Evolutionary conservation across 441 rosid species (phyloP).

Genomic region (Pelargonium australe): DNA sequence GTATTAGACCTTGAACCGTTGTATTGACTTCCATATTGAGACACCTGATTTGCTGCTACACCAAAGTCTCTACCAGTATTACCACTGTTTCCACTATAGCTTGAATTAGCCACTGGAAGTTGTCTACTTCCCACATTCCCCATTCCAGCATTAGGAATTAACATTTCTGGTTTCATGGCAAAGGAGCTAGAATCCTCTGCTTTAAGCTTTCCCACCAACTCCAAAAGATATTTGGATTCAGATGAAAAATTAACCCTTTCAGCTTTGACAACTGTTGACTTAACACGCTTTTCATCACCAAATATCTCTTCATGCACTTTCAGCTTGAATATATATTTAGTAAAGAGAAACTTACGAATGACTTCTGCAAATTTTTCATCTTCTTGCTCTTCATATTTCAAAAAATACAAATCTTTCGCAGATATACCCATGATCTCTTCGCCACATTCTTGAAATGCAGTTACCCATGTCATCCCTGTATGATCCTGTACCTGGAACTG

Average conservation of each 20-base stretch:
- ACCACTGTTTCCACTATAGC: conserved; percentile 15
- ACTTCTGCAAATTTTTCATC: conserved; percentile 63
- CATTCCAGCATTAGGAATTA: conserved; percentile 21
- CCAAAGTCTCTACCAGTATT: conserved; percentile 28
- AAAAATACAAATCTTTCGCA: conserved; percentile 61
- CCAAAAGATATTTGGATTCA: conserved; percentile 55
- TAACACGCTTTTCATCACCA: conserved; percentile 82
- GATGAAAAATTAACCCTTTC: conserved; percentile 57
- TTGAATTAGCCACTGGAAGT: conserved; percentile 24
- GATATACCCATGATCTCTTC: conserved; percentile 74
- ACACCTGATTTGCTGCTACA: conserved; percentile 33
- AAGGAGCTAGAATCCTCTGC: conserved; percentile 31
- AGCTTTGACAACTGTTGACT: conserved; percentile 66
- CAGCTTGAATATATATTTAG: conserved; percentile 64
- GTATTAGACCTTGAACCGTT: conserved; percentile 28
- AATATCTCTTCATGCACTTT: conserved; percentile 83
- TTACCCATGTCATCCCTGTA: conserved; percentile 76
- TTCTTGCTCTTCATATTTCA: conserved; percentile 54
- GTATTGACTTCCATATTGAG: conserved; percentile 43
- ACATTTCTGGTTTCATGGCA: conserved; percentile 27
- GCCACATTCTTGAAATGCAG: conserved; percentile 84
- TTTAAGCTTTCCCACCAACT: conserved; percentile 45
- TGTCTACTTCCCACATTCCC: conserved; percentile 33
- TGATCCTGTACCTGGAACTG: conserved; percentile 90
- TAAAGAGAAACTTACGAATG: conserved; percentile 55